Percentiles rank a stretch among this genome's conserved stretches.
Conservation (phyloP, 441 rosid species). For the Adansonia grandidieri region DNA sequence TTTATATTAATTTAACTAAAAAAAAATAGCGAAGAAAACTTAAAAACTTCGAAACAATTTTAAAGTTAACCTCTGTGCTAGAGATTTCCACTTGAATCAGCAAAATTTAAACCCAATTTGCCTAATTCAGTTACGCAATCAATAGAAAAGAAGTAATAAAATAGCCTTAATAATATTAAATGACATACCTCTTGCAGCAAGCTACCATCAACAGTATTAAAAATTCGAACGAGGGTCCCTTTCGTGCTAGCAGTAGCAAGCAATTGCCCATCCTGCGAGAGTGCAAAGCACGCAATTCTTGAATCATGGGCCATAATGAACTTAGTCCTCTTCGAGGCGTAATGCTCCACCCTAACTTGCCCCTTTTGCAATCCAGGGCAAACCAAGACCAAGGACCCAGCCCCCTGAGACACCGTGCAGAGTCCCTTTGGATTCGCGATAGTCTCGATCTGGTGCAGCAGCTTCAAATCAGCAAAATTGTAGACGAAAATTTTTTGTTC, state of each 20-base stretch:
- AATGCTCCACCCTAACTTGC: conserved; percentile 89
- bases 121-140: neutral
- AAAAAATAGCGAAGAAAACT: neutral
- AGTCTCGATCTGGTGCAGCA: conserved; percentile 88
- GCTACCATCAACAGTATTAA: conserved; percentile 75
- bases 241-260: conserved; percentile 88
- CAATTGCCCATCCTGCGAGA: conserved; percentile 79
- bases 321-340: conserved; percentile 82
- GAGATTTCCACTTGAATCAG: neutral
- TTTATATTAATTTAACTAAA: neutral
- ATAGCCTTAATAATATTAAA: neutral
- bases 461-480: conserved; percentile 78
- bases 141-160: neutral
- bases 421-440: conserved; percentile 84
- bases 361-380: conserved; percentile 96
- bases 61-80: neutral
- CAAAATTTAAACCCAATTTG: conserved; percentile 9
- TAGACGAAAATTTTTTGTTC: conserved; percentile 90
- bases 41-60: neutral
- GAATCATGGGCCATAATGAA: conserved; percentile 95
- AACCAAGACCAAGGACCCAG: conserved; percentile 73
- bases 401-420: conserved; percentile 88
- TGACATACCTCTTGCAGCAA: conserved; percentile 76
- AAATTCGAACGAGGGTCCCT: conserved; percentile 83
- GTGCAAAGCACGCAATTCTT: conserved; percentile 81